Conservation (phyloP, 495 filamentous ascomycete genomes). For the Talaromyces proteolyticus region DNA sequence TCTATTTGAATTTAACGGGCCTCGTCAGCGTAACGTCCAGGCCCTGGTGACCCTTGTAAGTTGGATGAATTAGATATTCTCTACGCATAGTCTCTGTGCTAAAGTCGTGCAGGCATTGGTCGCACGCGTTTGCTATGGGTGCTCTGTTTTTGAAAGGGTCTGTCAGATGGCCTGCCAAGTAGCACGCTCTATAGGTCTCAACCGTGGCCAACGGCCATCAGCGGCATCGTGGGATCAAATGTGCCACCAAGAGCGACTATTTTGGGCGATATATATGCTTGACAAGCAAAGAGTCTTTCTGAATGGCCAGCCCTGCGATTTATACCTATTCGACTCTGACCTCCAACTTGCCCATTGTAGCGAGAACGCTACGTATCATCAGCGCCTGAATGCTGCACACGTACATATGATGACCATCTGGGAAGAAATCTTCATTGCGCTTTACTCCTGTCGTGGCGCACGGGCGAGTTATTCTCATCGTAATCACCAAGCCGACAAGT, state of each 20-base stretch:
- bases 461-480: not conserved
- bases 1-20: not conserved
- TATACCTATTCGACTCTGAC: conserved; percentile 1
- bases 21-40: not conserved
- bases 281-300: conserved; percentile 3
- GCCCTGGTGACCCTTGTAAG: not conserved
- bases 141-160: not conserved
- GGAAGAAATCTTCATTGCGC: not conserved
- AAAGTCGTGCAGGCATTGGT: not conserved
- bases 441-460: not conserved
- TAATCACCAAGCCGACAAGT: not conserved
- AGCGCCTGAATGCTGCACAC: not conserved
- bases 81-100: no score
- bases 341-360: not conserved
- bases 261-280: not conserved
- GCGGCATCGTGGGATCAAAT: not conserved
- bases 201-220: not conserved
- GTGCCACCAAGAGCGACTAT: not conserved
- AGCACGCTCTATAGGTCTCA: not conserved
- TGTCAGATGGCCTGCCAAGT: not conserved
- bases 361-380: not conserved
- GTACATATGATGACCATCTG: not conserved
- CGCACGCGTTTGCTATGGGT: not conserved
- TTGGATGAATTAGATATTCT: no score
- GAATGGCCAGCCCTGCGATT: not conserved